Percentiles rank a stretch among this genome's conserved stretches.
Conservation (phyloP, 2,329 filamentous ascomycete genomes). For the Sarocladium strictum region DNA sequence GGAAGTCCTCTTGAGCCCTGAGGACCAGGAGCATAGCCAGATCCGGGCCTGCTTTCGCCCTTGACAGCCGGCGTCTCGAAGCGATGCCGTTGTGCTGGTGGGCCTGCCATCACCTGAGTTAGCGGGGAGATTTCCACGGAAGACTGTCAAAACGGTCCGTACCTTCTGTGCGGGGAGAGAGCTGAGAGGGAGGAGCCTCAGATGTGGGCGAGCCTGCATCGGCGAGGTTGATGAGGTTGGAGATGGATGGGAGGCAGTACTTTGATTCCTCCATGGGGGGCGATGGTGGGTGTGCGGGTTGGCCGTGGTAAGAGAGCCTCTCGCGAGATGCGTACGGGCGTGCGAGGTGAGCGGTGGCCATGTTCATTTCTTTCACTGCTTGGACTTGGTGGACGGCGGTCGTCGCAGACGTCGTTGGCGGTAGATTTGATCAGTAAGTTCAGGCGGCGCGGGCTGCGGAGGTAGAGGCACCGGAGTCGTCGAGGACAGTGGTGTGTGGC, state of each 20-base stretch:
- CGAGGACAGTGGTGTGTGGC: background rate
- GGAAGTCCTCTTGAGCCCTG: constrained; percentile 58
- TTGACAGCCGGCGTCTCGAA: constrained; percentile 3
- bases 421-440: too few relatives aligned
- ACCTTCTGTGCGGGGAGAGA: constrained; percentile 27
- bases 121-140: background rate
- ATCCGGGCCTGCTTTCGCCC: constrained; percentile 22
- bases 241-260: constrained; percentile 89
- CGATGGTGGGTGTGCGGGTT: constrained; percentile 56
- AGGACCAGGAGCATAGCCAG: constrained; percentile 27
- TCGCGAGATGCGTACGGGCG: background rate
- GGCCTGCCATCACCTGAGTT: background rate
- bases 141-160: background rate
- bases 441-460: background rate
- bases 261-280: constrained; percentile 72
- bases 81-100: constrained; percentile 4
- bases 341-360: background rate
- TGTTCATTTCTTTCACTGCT: background rate
- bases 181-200: constrained; percentile 46
- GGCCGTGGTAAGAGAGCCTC: constrained; percentile 1
- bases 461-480: background rate
- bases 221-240: constrained; percentile 77
- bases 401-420: too few relatives aligned
- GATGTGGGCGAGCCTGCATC: constrained; percentile 59
- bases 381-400: background rate